A percentile compares a stretch with the other conserved stretches of the same genome.
Evolutionary conservation across 306 rosid genomes (phyloP).

Genomic region (Herpetospermum pedunculosum): DNA sequence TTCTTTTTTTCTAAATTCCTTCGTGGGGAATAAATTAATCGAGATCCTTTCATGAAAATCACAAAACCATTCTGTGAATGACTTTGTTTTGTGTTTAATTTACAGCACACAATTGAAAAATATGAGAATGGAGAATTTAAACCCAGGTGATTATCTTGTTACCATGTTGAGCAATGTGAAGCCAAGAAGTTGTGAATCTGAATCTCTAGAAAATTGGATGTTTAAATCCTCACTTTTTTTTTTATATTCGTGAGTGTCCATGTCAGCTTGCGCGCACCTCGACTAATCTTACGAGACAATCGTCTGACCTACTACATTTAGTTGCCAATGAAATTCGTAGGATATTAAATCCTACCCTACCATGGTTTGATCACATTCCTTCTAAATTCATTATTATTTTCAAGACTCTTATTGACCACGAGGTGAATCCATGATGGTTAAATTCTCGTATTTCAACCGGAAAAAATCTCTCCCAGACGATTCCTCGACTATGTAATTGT

Average conservation of each 20-base stretch:
- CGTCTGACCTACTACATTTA: too few relatives aligned
- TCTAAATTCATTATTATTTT: too few relatives aligned
- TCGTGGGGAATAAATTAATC: not conserved
- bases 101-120: not conserved
- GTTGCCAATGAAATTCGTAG: too few relatives aligned
- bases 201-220: not conserved
- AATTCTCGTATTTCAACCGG: not conserved
- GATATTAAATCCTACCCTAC: too few relatives aligned
- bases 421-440: too few relatives aligned
- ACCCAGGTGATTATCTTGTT: not conserved
- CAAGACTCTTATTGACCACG: too few relatives aligned
- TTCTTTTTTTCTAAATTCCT: not conserved
- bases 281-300: too few relatives aligned
- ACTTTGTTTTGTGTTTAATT: not conserved
- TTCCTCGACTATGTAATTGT: not conserved
- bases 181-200: not conserved
- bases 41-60: not conserved
- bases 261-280: too few relatives aligned
- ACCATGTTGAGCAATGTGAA: not conserved
- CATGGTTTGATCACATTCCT: too few relatives aligned
- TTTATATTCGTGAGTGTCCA: too few relatives aligned
- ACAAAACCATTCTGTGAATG: not conserved
- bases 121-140: not conserved
- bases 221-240: too few relatives aligned
- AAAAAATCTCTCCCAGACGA: not conserved